Evolutionary conservation across 257 asterid species (phyloP), one percentile per base, ranked within the genome.

Genomic region (Linderniella brevidens): DNA sequence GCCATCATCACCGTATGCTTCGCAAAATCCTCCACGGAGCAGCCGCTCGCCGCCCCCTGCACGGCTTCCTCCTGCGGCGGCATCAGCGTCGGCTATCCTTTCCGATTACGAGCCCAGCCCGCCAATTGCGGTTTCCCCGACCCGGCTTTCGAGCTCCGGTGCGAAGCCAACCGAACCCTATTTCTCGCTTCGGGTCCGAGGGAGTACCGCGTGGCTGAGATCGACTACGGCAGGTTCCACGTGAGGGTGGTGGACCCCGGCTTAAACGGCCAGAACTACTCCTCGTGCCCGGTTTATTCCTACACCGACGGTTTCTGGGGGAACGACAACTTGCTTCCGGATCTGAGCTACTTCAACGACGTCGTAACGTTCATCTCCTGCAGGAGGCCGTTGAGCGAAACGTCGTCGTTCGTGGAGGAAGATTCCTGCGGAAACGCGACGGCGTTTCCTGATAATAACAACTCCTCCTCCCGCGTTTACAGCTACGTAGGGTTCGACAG

Each of bases 241-340:
- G 17, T 42, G 8, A 9, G 47, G 47, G 8, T n/a, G 9, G 47
- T 17, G 10, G 47, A 42, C 17, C 47, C 47, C 47, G 47, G 47
- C 14, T 16, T 13, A 14, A 4, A 42, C 15, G 1, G 17, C 47
- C 47, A 8, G 4, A 42, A 42, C 47, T 13, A 13, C 47, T 42
- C 47, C 14, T 11, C 47, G 3, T 42, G 47, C 14, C 47, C 47
- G 15, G 7, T 17, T 13, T 42, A 42, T 13, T 8, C 5, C 14
- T 13, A 14, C 47, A 9, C 17, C 8, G 47, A 42, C 18, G 47
- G 17, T 14, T 6, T 6, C 5, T 17, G 14, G 32, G 32, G 6
- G 6, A 25, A 25, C 32, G 32, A 11, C 10, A 13, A 42, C 18
- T 13, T 42, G 4, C 6, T 14, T 3, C 14, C 47, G 4, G 13